phyloP scores from a whole-genome alignment of 352 stramenopile genomes.

The Peronospora farinosa region DNA sequence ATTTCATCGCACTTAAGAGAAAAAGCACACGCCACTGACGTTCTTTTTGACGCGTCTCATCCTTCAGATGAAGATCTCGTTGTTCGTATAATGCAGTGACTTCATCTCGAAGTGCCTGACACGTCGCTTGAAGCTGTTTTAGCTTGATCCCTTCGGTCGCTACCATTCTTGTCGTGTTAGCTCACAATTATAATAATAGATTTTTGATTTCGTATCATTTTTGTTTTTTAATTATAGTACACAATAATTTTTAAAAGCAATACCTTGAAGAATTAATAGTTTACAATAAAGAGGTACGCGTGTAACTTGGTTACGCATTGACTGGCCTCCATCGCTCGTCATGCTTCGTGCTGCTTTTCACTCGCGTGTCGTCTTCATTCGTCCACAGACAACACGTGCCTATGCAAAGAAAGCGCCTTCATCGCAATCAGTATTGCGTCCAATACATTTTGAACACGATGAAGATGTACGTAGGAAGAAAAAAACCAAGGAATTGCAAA shows the following conservation, averaged over 20 bases:
- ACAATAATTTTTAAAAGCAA: too few species aligned
- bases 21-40: constrained; percentile 53
- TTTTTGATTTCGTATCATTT: too few species aligned
- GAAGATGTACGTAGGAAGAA: constrained; percentile 36
- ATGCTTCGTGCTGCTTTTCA: constrained; percentile 20
- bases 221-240: too few species aligned
- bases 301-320: background rate
- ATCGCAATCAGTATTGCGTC: constrained; percentile 28
- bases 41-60: constrained; percentile 42
- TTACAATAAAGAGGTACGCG: too few species aligned
- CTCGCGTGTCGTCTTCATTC: constrained; percentile 11
- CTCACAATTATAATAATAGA: too few species aligned
- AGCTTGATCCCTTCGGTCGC: constrained; percentile 19
- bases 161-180: constrained; percentile 2
- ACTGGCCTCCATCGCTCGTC: background rate
- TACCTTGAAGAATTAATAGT: too few species aligned
- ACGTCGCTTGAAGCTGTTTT: constrained; percentile 49
- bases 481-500: background rate
- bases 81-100: constrained; percentile 37
- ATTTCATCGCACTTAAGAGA: constrained; percentile 53
- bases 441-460: constrained; percentile 70
- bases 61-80: constrained; percentile 10
- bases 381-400: constrained; percentile 13
- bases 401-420: constrained; percentile 21
- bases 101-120: constrained; percentile 35